Percentiles rank a stretch among this genome's conserved stretches.
Evolutionary conservation across 2,329 filamentous ascomycete genomes (phyloP).

Genomic region (Sporothrix humicola): DNA sequence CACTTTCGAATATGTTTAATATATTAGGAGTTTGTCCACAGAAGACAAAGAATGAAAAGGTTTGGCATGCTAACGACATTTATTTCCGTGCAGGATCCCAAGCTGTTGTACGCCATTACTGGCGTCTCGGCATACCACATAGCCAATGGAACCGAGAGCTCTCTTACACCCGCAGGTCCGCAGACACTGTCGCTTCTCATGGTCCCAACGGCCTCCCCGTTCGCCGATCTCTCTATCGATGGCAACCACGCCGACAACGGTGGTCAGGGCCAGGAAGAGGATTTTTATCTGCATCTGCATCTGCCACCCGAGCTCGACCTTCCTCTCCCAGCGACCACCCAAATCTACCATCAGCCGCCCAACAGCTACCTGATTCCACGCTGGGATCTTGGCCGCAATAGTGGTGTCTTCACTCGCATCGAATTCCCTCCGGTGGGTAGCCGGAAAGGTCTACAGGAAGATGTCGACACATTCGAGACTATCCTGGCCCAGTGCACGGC

Average conservation of each 20-base stretch:
- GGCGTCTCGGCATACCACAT: conserved; percentile 93
- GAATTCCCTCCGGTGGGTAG: conserved; percentile 80
- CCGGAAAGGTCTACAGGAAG: conserved; percentile 79
- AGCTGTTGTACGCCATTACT: conserved; percentile 72
- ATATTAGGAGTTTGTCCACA: not conserved
- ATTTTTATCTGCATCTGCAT: conserved; percentile 96
- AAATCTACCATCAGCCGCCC: conserved; percentile 95
- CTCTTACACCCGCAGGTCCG: conserved; percentile 81
- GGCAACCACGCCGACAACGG: conserved; percentile 41
- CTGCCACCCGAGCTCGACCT: conserved; percentile 93
- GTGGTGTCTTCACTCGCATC: conserved; percentile 89
- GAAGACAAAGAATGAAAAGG: too few species aligned
- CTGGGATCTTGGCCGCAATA: conserved; percentile 89
- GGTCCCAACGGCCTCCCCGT: conserved; percentile 87
- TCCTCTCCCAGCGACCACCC: conserved; percentile 90
- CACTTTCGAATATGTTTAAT: too few species aligned
- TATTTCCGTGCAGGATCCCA: conserved; percentile 58
- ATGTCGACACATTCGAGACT: conserved; percentile 93
- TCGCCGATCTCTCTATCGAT: conserved; percentile 60
- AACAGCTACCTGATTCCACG: conserved; percentile 91
- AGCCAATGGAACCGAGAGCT: conserved; percentile 81
- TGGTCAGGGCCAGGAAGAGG: conserved; percentile 66
- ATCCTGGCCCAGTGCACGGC: conserved; percentile 95
- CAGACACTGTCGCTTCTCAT: conserved; percentile 93
- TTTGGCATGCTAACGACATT: too few species aligned